phyloP scores from a whole-genome alignment of 306 rosid species.

The Dryas octopetala region DNA sequence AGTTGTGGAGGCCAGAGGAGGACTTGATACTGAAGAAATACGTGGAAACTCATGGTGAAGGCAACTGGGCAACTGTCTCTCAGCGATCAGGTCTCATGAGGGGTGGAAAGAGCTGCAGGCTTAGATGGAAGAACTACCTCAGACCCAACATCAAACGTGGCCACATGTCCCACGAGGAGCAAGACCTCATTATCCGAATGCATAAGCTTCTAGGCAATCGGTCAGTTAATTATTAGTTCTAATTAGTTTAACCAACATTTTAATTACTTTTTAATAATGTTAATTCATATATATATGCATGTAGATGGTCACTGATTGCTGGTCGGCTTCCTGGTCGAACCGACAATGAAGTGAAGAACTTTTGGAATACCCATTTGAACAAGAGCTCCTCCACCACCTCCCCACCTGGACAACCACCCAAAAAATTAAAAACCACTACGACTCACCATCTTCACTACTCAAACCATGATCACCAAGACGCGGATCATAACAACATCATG shows the following conservation, averaged over 20 bases:
- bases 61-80: conserved; percentile 66
- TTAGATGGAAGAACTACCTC: conserved; percentile 72
- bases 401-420: background rate
- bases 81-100: conserved; percentile 53
- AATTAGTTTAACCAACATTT: no score
- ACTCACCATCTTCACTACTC: no score
- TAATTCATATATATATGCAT: background rate
- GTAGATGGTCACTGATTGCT: conserved; percentile 70
- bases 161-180: conserved; percentile 61
- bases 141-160: conserved; percentile 69
- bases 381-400: conserved; percentile 20
- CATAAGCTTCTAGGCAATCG: conserved; percentile 73
- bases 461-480: background rate
- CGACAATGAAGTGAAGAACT: conserved; percentile 61
- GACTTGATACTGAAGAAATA: conserved; percentile 53
- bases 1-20: conserved; percentile 71
- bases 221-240: conserved; percentile 24
- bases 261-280: background rate
- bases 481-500: no score
- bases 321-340: conserved; percentile 72
- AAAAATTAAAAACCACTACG: background rate
- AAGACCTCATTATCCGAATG: conserved; percentile 67
- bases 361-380: conserved; percentile 73
- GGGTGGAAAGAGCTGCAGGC: conserved; percentile 72
- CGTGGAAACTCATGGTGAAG: conserved; percentile 70